Evolutionary conservation across 129 eudicot species (phyloP).

Genomic region (Chrysanthemum lavandulifolium): DNA sequence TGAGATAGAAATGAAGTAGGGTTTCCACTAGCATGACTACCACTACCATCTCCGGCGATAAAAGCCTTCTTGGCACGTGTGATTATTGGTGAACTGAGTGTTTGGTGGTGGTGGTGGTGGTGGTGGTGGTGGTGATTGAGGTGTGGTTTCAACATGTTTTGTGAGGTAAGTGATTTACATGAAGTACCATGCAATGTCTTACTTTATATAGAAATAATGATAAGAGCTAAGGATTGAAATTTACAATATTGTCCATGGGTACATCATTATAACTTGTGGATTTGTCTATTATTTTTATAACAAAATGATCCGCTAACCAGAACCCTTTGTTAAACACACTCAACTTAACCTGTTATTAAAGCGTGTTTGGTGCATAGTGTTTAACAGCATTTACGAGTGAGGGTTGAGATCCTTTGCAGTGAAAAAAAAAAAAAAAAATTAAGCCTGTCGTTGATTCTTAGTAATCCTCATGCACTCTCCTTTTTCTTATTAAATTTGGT

Average conservation of each 20-base stretch:
- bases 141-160: conserved; percentile 7
- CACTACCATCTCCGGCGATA: background rate
- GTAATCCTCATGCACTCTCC: no score
- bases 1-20: conserved; percentile 8
- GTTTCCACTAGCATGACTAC: background rate
- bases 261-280: background rate
- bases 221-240: background rate
- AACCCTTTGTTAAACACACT: no score
- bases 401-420: no score
- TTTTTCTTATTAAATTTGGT: no score
- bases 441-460: no score
- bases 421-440: no score
- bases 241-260: background rate
- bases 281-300: no score
- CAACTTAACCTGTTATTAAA: no score
- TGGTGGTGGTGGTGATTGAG: conserved; percentile 15
- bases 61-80: background rate
- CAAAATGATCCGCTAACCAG: no score
- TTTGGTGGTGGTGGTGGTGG: conserved; percentile 14
- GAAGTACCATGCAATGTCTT: background rate
- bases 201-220: background rate
- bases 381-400: no score
- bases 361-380: no score
- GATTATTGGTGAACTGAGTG: background rate
- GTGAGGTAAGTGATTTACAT: background rate